Conservation (phyloP, 805 yeast genomes). For the Candida lessepsii region DNA sequence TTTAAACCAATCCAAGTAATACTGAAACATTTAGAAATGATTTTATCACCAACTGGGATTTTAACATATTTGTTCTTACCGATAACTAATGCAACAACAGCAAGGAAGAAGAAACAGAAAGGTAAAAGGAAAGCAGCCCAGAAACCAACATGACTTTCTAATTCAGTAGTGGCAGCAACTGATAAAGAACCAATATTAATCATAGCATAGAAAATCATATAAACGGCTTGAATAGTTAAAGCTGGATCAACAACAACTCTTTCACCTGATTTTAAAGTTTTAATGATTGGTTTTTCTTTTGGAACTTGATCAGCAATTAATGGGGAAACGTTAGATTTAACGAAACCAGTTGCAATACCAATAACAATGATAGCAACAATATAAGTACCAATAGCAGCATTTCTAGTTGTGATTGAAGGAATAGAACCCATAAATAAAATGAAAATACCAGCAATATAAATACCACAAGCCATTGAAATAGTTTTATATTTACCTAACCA, state of each 20-base stretch:
- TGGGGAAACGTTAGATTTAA: constrained; percentile 73
- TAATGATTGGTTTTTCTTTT: constrained; percentile 38
- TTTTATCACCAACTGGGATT: constrained; percentile 61
- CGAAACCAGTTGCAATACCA: constrained; percentile 80
- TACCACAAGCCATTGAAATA: constrained; percentile 55
- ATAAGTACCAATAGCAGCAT: constrained; percentile 64
- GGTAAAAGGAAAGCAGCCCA: constrained; percentile 78
- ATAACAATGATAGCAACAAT: constrained; percentile 54
- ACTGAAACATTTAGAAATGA: constrained; percentile 53
- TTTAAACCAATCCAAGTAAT: constrained; percentile 40
- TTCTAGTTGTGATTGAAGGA: constrained; percentile 51
- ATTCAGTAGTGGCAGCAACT: constrained; percentile 72
- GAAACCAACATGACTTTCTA: constrained; percentile 64
- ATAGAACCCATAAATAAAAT: constrained; percentile 68
- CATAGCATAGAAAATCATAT: constrained; percentile 74
- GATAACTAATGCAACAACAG: constrained; percentile 48
- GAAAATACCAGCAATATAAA: constrained; percentile 62
- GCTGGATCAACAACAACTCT: constrained; percentile 56
- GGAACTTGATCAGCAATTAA: constrained; percentile 65
- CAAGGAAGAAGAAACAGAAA: constrained; percentile 54
- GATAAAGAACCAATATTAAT: constrained; percentile 75
- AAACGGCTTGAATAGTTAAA: constrained; percentile 68
- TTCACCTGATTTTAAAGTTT: constrained; percentile 39
- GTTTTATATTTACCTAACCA: constrained; percentile 72
- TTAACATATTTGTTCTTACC: constrained; percentile 58